Percentiles rank a stretch among this genome's conserved stretches.
Evolutionary conservation across 2,329 filamentous ascomycete genomes (phyloP).

Genomic region (Ceratocystis ficicola): DNA sequence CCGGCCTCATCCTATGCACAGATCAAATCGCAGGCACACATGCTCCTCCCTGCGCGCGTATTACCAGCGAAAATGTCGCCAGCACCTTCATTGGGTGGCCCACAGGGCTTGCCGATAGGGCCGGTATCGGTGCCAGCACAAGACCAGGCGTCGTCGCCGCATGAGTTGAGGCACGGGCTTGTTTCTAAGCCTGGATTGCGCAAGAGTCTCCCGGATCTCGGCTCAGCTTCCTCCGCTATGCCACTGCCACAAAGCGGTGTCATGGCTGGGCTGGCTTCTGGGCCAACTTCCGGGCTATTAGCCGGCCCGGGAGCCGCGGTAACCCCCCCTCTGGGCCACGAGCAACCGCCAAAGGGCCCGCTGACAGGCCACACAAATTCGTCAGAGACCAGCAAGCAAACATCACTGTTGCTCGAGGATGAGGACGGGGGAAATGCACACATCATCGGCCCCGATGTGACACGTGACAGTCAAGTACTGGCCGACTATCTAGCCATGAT

Average conservation of each 20-base stretch:
- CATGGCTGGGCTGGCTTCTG: background rate
- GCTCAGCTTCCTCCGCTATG: background rate
- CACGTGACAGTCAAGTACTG: constrained; percentile 48
- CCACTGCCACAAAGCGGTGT: background rate
- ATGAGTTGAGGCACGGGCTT: background rate
- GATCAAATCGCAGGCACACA: background rate
- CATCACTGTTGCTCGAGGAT: constrained; percentile 27
- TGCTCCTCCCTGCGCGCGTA: background rate
- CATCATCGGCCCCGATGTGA: constrained; percentile 48
- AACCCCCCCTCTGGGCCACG: constrained; percentile 16
- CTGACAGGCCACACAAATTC: constrained; percentile 13
- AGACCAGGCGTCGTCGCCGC: background rate
- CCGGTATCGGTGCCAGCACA: background rate
- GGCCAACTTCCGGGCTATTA: background rate
- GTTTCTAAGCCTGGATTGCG: background rate
- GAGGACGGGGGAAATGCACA: constrained; percentile 36
- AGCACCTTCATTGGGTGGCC: background rate
- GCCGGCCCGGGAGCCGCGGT: constrained; percentile 13
- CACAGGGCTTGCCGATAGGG: background rate
- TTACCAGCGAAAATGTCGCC: background rate
- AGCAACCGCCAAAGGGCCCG: constrained; percentile 14
- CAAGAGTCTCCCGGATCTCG: constrained; percentile 3
- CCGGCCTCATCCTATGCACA: background rate
- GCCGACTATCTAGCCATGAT: constrained; percentile 42
- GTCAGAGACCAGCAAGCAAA: constrained; percentile 18